These are phyloP conservation scores for Cladosporium sp. DNA, from an alignment of 2,329 filamentous ascomycete genomes.

Conservation along the genomic window DNA sequence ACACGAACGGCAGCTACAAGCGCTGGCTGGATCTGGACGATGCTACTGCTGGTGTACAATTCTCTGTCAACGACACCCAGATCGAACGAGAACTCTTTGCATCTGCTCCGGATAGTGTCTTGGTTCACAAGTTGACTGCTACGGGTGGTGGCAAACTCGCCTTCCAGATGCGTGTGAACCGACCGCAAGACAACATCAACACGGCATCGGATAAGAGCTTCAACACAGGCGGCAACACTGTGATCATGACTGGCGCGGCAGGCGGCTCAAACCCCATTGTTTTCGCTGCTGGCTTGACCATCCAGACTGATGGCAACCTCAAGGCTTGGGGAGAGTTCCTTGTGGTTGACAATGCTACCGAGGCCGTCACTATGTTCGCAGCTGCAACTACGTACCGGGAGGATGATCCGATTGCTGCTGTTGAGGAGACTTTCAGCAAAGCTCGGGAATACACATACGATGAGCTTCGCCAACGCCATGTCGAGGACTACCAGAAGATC, in stretches of 20 bases:
- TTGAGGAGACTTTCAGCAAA: slow-evolving; percentile 55
- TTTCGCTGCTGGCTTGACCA: slow-evolving; percentile 8
- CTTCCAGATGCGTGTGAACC: slow-evolving; percentile 12
- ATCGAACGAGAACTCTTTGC: slow-evolving; percentile 11
- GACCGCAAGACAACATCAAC: slow-evolving; percentile 15
- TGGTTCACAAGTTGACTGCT: slow-evolving; percentile 10
- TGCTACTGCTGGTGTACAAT: slow-evolving; percentile 11
- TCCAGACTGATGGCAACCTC: slow-evolving; percentile 12
- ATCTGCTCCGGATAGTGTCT: slow-evolving; percentile 8
- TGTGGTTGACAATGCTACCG: slow-evolving; percentile 12
- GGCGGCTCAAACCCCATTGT: slow-evolving; percentile 9
- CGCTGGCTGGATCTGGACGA: slow-evolving; percentile 16
- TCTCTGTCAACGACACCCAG: slow-evolving; percentile 10
- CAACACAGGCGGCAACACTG: slow-evolving; percentile 6
- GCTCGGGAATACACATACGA: slow-evolving; percentile 10
- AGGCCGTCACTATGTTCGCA: not conserved
- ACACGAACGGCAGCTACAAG: slow-evolving; percentile 8
- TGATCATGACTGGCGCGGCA: slow-evolving; percentile 14
- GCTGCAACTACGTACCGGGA: slow-evolving; percentile 50
- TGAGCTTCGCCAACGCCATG: slow-evolving; percentile 12
- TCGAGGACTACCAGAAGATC: slow-evolving; percentile 8
- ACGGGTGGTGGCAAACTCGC: slow-evolving; percentile 2
- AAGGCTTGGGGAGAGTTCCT: slow-evolving; percentile 17
- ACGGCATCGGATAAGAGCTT: slow-evolving; percentile 13
- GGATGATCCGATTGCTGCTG: slow-evolving; percentile 55